Conservation (phyloP, 1,139 yeast genomes). For the Barnettozyma hawaiiensis region DNA sequence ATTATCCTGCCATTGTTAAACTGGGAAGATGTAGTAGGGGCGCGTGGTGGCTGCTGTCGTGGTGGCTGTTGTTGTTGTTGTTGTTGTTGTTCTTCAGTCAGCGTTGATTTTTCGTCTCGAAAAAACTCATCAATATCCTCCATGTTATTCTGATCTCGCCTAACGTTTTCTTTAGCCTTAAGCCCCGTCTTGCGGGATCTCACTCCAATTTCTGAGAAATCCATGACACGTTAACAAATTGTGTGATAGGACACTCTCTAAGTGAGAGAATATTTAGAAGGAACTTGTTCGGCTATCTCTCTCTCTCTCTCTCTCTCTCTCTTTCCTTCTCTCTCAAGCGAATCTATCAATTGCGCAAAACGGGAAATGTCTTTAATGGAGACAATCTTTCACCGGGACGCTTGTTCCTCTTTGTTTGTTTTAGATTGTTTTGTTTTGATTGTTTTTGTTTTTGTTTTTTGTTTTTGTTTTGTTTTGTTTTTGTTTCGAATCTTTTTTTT, state of each 20-base stretch:
- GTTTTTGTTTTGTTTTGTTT: no score
- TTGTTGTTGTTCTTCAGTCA: constrained; percentile 5
- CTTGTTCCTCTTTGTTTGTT: not conserved
- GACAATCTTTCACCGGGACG: not conserved
- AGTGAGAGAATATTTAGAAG: no score
- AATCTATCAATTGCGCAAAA: not conserved
- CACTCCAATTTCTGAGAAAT: constrained; percentile 48
- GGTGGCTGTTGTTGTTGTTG: no score
- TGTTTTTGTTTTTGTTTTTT: no score
- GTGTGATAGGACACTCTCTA: no score
- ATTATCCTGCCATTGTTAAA: constrained; percentile 13
- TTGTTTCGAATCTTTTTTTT: no score
- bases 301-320: no score
- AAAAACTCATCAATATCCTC: constrained; percentile 79
- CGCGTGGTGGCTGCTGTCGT: no score
- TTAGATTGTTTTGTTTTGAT: not conserved
- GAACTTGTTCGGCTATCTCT: no score
- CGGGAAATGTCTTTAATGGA: not conserved
- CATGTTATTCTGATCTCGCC: constrained; percentile 65
- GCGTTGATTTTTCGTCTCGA: constrained; percentile 35
- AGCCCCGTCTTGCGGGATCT: constrained; percentile 59
- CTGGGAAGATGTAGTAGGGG: constrained; percentile 10
- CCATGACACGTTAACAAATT: constrained; percentile 30
- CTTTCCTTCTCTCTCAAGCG: not conserved
- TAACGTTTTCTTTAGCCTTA: constrained; percentile 43